Evolutionary conservation across 805 yeast genomes (phyloP), one percentile per base, ranked within the genome.

Genomic region (Suhomyces tanzawaensis): DNA sequence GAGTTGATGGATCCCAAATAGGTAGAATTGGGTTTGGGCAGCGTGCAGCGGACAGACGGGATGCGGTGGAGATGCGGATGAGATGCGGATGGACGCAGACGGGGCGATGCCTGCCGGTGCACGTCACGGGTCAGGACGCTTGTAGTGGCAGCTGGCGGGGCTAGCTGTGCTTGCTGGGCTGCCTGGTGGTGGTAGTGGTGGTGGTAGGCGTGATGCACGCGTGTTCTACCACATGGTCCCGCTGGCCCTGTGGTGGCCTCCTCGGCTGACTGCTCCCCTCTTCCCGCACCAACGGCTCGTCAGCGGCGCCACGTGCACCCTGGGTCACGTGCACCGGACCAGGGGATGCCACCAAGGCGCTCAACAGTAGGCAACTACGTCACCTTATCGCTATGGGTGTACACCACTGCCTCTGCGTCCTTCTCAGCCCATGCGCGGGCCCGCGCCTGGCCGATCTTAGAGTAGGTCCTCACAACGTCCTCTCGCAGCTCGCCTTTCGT

Each of bases 381-480:
- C n/a, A n/a, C n/a, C n/a, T n/a, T n/a, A n/a, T n/a, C n/a, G n/a
- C n/a, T n/a, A n/a, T n/a, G n/a, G n/a, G n/a, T n/a, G 37, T 48
- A 54, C 19, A 52, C 43, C 35, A 49, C 44, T 6, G 55, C 54
- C 16, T 55, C 49, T 5, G 34, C 21, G 29, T 62, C 65, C 28
- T 49, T 39, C 6, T 42, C 35, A 18, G 45, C 43, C 68, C 66
- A 62, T 37, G 41, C 34, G 23, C 49, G 48, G 19, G 51, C 42
- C 26, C 68, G 45, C 8, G 51, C 49, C 32, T 42, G 41, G 4
- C 68, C 68, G 8, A 62, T 55, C 19, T 48, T 51, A 5, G 60
- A 50, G 40, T 53, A 60, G 23, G 46, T 32, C 26, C 60, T 49
- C 39, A 59, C 41, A n/a, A 44, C 34, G 19, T 47, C 48, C 12